Base-by-base conservation (phyloP, 805 yeast species). In the Dipodascopsis uninucleata region DNA sequence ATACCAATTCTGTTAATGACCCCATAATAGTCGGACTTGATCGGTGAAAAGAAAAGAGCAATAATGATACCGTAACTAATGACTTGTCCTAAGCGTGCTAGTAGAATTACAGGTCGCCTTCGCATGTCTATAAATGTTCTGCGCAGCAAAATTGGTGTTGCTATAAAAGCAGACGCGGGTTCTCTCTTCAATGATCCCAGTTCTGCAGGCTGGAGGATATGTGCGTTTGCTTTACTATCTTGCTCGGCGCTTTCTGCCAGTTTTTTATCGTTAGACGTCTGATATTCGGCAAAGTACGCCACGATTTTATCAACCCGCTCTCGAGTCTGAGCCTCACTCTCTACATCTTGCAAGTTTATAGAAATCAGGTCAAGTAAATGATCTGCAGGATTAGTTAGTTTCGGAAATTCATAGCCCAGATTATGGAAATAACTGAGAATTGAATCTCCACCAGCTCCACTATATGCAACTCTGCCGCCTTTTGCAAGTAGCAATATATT, bases 1-100 rank as follows among this genome's bases (percentile, higher is more conserved):
- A 86, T 65, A 2, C 95, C 95, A 14, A 87, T 63, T 53, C 94
- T 68, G 61, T 85, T 77, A 45, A 71, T 71, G 25, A 85, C 72
- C 26, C 90, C 81, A 2, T 31, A 12, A 29, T 59, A 59, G 29
- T 66, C 61, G 42, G 75, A 64, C 43, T 70, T 70, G 36, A 81
- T 57, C 6, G 85, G 82, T 1, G 85, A 70, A 67, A 79, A 86
- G 57, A 73, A 87, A 32, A 86, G 66, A 0, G 90, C 76, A 38
- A 79, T 74, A 8, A 86, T 70, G 4, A 81, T 68, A 5, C 82
- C 86, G 44, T 82, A 66, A 2, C 82, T 79, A 0, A 78, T 64
- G 14, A 79, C 74, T 59, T 85, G 94, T 5, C 78, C 71, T 3
- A 79, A 62, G 56, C 94, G 71, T 0, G 90, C 78, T 55, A 78